Conservation (phyloP, 441 rosid species). For the Populus hybrid region DNA sequence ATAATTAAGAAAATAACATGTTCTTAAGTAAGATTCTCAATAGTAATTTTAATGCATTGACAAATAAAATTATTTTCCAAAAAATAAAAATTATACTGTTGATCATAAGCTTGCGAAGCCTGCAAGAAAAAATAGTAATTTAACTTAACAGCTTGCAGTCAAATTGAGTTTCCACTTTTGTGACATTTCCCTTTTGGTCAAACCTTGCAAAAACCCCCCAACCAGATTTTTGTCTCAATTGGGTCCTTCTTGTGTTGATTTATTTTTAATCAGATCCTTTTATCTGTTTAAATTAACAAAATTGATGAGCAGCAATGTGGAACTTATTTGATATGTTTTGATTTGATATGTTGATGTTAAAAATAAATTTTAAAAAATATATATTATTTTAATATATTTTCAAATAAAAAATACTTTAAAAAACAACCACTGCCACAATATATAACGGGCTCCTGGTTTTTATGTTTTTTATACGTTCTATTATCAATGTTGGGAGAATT, state of each 20-base stretch:
- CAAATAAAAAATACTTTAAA: too few species aligned
- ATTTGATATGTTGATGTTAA: too few species aligned
- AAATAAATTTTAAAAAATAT: too few species aligned
- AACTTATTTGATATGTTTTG: not conserved
- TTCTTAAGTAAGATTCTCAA: too few species aligned
- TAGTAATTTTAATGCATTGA: too few species aligned
- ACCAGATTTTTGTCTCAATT: not conserved
- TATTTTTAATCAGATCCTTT: not conserved
- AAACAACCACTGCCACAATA: fast-evolving
- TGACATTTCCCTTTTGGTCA: not conserved
- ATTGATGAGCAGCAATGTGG: too few species aligned
- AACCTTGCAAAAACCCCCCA: not conserved
- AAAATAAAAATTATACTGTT: too few species aligned
- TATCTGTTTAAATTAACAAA: not conserved
- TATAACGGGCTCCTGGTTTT: fast-evolving
- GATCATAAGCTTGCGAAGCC: not conserved
- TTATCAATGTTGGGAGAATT: too few species aligned
- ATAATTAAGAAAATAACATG: too few species aligned
- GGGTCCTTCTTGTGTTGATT: not conserved
- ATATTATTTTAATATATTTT: too few species aligned
- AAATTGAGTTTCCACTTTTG: not conserved
- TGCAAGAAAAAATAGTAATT: not conserved
- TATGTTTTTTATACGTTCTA: too few species aligned
- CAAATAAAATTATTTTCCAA: too few species aligned
- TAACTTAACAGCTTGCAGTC: not conserved